These are phyloP conservation scores for Yarrowia hollandica DNA, from an alignment of 805 yeast genomes.

Conservation along the genomic window DNA sequence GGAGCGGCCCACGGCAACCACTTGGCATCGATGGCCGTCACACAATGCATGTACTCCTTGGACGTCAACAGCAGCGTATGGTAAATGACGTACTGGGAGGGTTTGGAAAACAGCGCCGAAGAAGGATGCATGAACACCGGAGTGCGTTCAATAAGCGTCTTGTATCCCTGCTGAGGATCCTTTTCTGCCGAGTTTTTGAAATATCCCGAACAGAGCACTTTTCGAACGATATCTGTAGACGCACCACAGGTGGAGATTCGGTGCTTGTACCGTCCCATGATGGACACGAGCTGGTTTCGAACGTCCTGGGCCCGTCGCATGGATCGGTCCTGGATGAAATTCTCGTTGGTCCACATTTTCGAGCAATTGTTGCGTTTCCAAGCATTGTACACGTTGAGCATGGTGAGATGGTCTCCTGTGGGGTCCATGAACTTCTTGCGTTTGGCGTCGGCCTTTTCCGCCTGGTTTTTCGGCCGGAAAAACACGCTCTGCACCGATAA, in stretches of 20 bases:
- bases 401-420: conserved; percentile 77
- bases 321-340: conserved; percentile 74
- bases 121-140: conserved; percentile 82
- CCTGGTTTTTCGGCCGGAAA: conserved; percentile 66
- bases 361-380: conserved; percentile 73
- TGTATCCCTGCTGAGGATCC: conserved; percentile 58
- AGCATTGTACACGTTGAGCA: conserved; percentile 71
- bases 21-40: conserved; percentile 63
- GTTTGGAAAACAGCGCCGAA: conserved; percentile 72
- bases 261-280: conserved; percentile 42
- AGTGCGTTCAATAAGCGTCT: conserved; percentile 43
- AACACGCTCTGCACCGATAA: conserved; percentile 74
- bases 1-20: conserved; percentile 80
- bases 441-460: conserved; percentile 63
- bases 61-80: conserved; percentile 83
- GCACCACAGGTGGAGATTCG: conserved; percentile 41
- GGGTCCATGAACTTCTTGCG: conserved; percentile 54
- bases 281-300: conserved; percentile 63
- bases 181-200: conserved; percentile 66
- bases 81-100: conserved; percentile 71
- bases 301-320: conserved; percentile 68
- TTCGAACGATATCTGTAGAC: conserved; percentile 46
- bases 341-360: conserved; percentile 80
- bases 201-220: conserved; percentile 64
- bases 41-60: conserved; percentile 82